Percentiles rank a stretch among this genome's conserved stretches.
Evolutionary conservation across 1,284 basidiomycete species (phyloP).

Genomic region (Austroboletus novae-zelandiae): DNA sequence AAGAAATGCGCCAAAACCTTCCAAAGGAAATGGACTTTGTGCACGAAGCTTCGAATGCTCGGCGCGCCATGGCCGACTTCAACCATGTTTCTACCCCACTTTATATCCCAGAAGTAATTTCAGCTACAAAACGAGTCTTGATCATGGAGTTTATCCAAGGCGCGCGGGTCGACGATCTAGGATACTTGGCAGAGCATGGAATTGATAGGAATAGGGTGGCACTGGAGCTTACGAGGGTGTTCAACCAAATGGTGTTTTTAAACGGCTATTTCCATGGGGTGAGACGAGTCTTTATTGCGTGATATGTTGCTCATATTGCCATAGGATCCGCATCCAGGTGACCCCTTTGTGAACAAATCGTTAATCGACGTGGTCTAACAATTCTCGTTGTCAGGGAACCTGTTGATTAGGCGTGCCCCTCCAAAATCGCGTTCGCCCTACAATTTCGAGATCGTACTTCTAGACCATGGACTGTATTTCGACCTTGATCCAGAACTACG

Average conservation of each 20-base stretch:
- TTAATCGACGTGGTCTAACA: not conserved
- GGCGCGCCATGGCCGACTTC: slow-evolving; percentile 74
- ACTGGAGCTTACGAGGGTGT: slow-evolving; percentile 86
- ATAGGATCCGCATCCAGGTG: slow-evolving; percentile 77
- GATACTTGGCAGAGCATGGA: slow-evolving; percentile 77
- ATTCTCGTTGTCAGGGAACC: slow-evolving; percentile 63
- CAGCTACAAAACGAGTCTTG: slow-evolving; percentile 82
- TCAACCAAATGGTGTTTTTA: slow-evolving; percentile 95
- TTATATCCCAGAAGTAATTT: slow-evolving; percentile 88
- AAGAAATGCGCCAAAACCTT: slow-evolving; percentile 90
- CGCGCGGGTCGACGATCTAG: slow-evolving; percentile 85
- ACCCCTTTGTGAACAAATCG: slow-evolving; percentile 2
- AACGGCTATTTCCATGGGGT: slow-evolving; percentile 91
- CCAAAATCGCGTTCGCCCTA: slow-evolving; percentile 70
- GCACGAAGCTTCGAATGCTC: slow-evolving; percentile 88
- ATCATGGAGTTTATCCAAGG: slow-evolving; percentile 95
- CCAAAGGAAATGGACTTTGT: slow-evolving; percentile 96
- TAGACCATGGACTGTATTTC: slow-evolving; percentile 94
- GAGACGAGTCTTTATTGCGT: slow-evolving; percentile 26
- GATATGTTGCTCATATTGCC: slow-evolving; percentile 5
- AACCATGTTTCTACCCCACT: slow-evolving; percentile 71
- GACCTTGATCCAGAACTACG: slow-evolving; percentile 79
- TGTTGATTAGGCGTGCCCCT: slow-evolving; percentile 82
- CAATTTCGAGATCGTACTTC: slow-evolving; percentile 91
- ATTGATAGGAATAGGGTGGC: slow-evolving; percentile 96